phyloP scores from a whole-genome alignment of 805 yeast genomes.

The Candida vaughaniae region DNA sequence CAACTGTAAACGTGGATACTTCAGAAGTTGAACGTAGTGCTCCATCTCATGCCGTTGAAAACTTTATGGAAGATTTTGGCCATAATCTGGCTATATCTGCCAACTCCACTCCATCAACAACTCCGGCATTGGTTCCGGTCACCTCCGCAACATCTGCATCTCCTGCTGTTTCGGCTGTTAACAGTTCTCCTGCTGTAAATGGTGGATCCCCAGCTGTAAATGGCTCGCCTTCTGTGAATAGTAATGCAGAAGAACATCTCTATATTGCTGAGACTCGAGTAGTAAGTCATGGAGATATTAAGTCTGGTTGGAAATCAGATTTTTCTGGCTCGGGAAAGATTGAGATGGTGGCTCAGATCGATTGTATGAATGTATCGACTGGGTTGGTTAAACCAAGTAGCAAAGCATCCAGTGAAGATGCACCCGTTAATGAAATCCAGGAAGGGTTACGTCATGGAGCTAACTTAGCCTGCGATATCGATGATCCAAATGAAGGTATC shows the following conservation, averaged over 20 bases:
- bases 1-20: constrained; percentile 16
- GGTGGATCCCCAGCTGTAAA: constrained; percentile 9
- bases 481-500: constrained; percentile 78
- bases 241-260: constrained; percentile 25
- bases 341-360: constrained; percentile 73
- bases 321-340: constrained; percentile 74
- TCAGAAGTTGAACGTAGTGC: constrained; percentile 17
- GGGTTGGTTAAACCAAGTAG: constrained; percentile 47
- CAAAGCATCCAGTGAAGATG: constrained; percentile 41
- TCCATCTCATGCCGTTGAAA: constrained; percentile 24
- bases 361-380: constrained; percentile 57
- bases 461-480: constrained; percentile 75
- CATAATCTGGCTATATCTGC: background rate
- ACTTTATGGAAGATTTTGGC: constrained; percentile 26
- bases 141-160: constrained; percentile 1
- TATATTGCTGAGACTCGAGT: constrained; percentile 74
- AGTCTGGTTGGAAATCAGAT: constrained; percentile 95
- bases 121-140: too few species aligned
- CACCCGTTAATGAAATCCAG: constrained; percentile 20
- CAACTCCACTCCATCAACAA: too few species aligned
- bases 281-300: constrained; percentile 75
- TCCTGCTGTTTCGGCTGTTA: background rate
- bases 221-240: background rate
- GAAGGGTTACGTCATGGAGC: constrained; percentile 37
- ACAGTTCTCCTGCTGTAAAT: background rate